A percentile compares a stretch with the other conserved stretches of the same genome.
phyloP scores from a whole-genome alignment of 2,329 filamentous ascomycete genomes.

The Xylaria sp. region DNA sequence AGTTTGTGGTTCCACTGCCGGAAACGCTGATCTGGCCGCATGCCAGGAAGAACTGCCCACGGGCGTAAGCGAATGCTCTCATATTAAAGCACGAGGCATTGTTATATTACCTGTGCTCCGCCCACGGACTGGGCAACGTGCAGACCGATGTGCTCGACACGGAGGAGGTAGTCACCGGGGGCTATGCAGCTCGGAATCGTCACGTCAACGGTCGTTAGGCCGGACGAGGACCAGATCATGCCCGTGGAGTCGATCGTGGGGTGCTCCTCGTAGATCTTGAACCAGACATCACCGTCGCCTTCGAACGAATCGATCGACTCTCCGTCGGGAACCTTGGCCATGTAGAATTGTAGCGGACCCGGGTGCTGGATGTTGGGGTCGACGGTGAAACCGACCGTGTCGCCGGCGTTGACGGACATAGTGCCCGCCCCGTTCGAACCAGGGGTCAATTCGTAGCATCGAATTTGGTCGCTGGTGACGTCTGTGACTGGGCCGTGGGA shows the following conservation, averaged over 20 bases:
- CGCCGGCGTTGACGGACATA: slow-evolving; percentile 34
- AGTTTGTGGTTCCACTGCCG: slow-evolving; percentile 29
- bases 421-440: slow-evolving; percentile 31
- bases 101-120: slow-evolving; percentile 28
- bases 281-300: slow-evolving; percentile 29
- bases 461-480: slow-evolving; percentile 32
- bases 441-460: slow-evolving; percentile 32
- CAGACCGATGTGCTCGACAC: slow-evolving; percentile 33
- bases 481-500: slow-evolving; percentile 33
- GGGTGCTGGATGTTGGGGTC: slow-evolving; percentile 29
- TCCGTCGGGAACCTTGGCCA: slow-evolving; percentile 28
- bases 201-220: slow-evolving; percentile 23
- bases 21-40: slow-evolving; percentile 31
- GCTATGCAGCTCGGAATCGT: slow-evolving; percentile 31
- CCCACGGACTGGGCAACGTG: slow-evolving; percentile 27
- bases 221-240: slow-evolving; percentile 21
- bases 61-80: neutral
- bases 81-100: neutral
- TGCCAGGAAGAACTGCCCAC: slow-evolving; percentile 29
- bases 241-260: slow-evolving; percentile 21
- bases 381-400: slow-evolving; percentile 34
- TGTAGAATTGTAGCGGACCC: slow-evolving; percentile 30
- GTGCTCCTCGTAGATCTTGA: slow-evolving; percentile 31
- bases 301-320: slow-evolving; percentile 26
- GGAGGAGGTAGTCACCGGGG: slow-evolving; percentile 33